Conservation (phyloP, 805 yeast genomes). For the Suhomyces sp. region DNA sequence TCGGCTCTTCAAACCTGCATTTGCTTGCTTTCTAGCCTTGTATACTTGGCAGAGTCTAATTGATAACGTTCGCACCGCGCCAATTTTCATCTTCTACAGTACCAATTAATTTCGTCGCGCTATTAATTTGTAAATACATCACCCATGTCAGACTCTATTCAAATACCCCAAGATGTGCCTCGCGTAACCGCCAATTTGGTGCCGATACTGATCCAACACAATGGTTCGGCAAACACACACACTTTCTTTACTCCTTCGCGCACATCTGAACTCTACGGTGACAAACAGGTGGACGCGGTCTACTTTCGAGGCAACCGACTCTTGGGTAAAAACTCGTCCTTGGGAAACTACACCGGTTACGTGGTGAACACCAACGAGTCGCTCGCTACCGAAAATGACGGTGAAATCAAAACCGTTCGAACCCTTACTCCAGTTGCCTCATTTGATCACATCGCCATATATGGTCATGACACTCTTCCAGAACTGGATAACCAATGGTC, state of each 20-base stretch:
- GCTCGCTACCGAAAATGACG: conserved; percentile 10
- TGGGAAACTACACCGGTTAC: conserved; percentile 21
- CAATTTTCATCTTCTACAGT: not conserved
- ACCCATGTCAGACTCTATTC: conserved; percentile 7
- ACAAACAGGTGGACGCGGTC: conserved; percentile 16
- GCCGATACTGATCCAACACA: conserved; percentile 14
- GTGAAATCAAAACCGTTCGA: conserved; percentile 17
- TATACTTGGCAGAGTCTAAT: not conserved
- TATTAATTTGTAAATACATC: not conserved
- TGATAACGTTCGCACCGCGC: no score
- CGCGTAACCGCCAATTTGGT: conserved; percentile 10
- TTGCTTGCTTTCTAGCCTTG: not conserved
- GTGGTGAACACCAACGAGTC: conserved; percentile 21
- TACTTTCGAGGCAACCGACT: conserved; percentile 37
- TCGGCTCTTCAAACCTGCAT: no score
- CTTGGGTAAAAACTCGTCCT: conserved; percentile 18
- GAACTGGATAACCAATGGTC: conserved; percentile 22
- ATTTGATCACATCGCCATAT: conserved; percentile 19
- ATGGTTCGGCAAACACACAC: conserved; percentile 32
- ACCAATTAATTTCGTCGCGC: not conserved
- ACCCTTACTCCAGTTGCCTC: conserved; percentile 19
- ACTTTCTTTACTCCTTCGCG: conserved; percentile 33
- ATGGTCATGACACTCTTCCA: conserved; percentile 29
- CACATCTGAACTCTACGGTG: conserved; percentile 12
- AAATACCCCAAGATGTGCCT: conserved; percentile 6